Percentiles rank a stretch among this genome's conserved stretches.
These are phyloP conservation scores for Rubroboletus satanas DNA, from an alignment of 768 basidiomycete species.

Conservation along the genomic window DNA sequence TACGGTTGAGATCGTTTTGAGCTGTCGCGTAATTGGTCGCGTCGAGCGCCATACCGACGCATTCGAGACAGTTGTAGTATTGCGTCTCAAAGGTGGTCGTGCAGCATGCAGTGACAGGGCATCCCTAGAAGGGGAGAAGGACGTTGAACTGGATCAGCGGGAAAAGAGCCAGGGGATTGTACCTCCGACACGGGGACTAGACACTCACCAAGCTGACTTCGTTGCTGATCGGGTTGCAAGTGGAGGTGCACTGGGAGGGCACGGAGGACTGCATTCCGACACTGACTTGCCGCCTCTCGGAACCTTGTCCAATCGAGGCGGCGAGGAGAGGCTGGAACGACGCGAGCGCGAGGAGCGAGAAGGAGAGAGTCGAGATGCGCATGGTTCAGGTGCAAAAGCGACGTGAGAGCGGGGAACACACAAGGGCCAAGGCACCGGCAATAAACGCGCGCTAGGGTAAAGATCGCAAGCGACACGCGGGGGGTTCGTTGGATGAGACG, in stretches of 20 bases:
- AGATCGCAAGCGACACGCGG: background rate
- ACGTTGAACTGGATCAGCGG: background rate
- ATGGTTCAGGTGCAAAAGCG: slow-evolving; percentile 11
- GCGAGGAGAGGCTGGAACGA: slow-evolving; percentile 1
- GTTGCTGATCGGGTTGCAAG: slow-evolving; percentile 21
- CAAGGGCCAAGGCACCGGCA: background rate
- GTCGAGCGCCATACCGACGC: slow-evolving; percentile 31
- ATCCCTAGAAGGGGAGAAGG: slow-evolving; percentile 17
- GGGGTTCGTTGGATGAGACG: background rate
- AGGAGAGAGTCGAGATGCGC: background rate
- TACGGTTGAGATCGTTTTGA: slow-evolving; percentile 36
- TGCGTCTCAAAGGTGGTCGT: slow-evolving; percentile 34
- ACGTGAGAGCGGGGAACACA: slow-evolving; percentile 1
- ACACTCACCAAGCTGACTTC: slow-evolving; percentile 24
- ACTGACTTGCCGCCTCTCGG: slow-evolving; percentile 18
- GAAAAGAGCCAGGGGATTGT: background rate
- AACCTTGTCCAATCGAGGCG: background rate
- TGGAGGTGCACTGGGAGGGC: slow-evolving; percentile 24
- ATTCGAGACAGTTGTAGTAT: slow-evolving; percentile 43
- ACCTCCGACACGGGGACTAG: slow-evolving; percentile 3
- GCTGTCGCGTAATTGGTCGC: slow-evolving; percentile 25
- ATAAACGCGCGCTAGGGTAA: background rate
- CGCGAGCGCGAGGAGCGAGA: slow-evolving; percentile 4
- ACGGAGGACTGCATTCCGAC: slow-evolving; percentile 7
- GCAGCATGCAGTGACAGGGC: slow-evolving; percentile 37